Evolutionary conservation across 805 yeast species (phyloP), one percentile per base, ranked within the genome.

Genomic region (Zygosaccharomyces gambellarensis): DNA sequence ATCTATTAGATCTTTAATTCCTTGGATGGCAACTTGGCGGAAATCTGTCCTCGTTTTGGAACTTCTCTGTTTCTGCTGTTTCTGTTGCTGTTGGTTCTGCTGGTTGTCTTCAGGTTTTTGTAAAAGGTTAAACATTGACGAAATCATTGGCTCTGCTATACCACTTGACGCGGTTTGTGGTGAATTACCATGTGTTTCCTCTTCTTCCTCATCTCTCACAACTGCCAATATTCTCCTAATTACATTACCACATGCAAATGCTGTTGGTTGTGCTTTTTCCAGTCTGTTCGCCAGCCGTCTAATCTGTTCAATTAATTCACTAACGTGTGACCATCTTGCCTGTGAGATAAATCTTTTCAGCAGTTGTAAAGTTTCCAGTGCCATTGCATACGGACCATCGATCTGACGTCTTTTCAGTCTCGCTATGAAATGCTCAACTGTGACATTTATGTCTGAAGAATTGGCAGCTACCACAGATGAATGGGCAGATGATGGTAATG

Each of bases 1-100:
- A 68, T 94, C 98, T 48, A 90, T 82, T 50, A 94, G 76, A 59
- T 89, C 97, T 63, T 90, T 83, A 53, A 94, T 90, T 5, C 95
- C 96, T 68, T 92, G 96, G 51, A 90, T 90, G 28, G 89, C 83
- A 29, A 87, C 81, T 11, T 95, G 87, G 61, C 96, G 80, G 62
- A 86, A 76, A 64, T 90, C 97, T 28, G 71, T 71, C 52, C 69
- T 62, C 43, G 62, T 66, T 47, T 56, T 58, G 17, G 59, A 55
- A 40, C 57, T 49, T 43, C 51, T 55, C 53, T 56, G 52, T 47
- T 56, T 58, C 48, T 56, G 56, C 50, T 45, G 61, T 49, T 50
- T 51, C 48, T 41, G 59, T 43, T 43, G 59, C 46, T 29, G 57
- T 47, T 40, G 50, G 43, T 40, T 48, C 41, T 52, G 50, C 42